Conservation (phyloP, 192 early-diverging fungal species). For the Gaertneriomyces sp. region DNA sequence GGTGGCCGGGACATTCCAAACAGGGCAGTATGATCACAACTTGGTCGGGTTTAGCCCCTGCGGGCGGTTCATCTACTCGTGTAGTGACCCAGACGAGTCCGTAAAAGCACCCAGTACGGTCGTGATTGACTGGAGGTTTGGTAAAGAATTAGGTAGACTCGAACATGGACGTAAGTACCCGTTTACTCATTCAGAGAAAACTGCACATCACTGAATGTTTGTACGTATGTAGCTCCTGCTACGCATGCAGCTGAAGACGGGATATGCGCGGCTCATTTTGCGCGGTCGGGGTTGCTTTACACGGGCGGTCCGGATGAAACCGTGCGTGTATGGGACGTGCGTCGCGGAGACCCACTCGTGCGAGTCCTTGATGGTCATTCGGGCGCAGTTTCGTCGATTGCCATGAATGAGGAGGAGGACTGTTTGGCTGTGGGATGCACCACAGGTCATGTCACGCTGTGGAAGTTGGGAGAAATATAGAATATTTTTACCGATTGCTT, state of each 20-base stretch:
- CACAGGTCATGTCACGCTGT: conserved; percentile 5
- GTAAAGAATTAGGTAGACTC: background rate
- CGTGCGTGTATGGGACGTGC: conserved; percentile 20
- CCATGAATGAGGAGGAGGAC: conserved; percentile 1
- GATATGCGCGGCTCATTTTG: conserved; percentile 1
- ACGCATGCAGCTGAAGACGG: background rate
- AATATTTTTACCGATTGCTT: too few relatives aligned
- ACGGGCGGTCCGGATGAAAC: conserved; percentile 15
- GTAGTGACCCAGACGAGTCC: conserved; percentile 10
- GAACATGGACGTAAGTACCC: background rate
- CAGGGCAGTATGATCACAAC: conserved; percentile 15
- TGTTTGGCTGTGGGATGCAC: conserved; percentile 18
- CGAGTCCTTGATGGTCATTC: conserved; percentile 1
- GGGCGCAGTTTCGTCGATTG: conserved; percentile 5
- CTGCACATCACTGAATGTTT: background rate
- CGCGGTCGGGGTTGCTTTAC: background rate
- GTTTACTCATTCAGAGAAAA: background rate
- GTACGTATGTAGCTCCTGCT: background rate
- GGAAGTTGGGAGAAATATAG: background rate
- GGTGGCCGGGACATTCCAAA: background rate
- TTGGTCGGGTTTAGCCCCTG: conserved; percentile 13
- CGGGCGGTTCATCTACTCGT: conserved; percentile 11
- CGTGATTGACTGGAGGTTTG: conserved; percentile 5
- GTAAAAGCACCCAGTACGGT: background rate
- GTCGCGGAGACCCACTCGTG: conserved; percentile 8